Conservation (phyloP, 192 early-diverging fungal genomes). For the Phlyctochytrium arcticum region DNA sequence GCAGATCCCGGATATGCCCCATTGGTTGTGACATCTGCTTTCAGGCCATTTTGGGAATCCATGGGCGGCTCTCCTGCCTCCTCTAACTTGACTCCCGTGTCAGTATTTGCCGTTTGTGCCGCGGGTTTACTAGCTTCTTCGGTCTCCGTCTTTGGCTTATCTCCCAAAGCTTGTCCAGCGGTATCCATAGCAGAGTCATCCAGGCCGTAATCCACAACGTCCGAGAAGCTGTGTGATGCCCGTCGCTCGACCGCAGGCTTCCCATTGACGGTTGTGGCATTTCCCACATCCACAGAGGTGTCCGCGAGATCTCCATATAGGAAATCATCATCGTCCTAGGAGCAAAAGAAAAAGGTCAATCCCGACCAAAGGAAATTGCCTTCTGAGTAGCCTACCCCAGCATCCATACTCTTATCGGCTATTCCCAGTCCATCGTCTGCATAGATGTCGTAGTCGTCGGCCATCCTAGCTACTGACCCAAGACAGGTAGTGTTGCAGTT, state of each 20-base stretch:
- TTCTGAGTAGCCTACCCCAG: not conserved
- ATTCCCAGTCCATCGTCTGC: slow-evolving; percentile 14
- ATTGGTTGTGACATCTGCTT: not conserved
- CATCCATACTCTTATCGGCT: not conserved
- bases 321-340: slow-evolving; percentile 11
- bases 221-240: not conserved
- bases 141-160: not conserved
- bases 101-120: not conserved
- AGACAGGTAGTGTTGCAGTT: too few relatives aligned
- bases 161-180: not conserved
- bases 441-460: slow-evolving; percentile 27
- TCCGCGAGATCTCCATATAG: slow-evolving; percentile 11
- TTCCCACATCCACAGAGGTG: not conserved
- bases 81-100: not conserved
- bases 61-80: not conserved
- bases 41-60: not conserved
- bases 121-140: not conserved
- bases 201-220: slow-evolving; percentile 14
- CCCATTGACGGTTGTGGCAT: too few relatives aligned
- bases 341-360: not conserved
- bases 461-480: too few relatives aligned
- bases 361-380: not conserved
- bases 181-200: slow-evolving; percentile 3
- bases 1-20: not conserved
- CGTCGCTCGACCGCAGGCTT: not conserved